phyloP scores from a whole-genome alignment of 805 yeast species.

The Saccharomycopsis selenospora region DNA sequence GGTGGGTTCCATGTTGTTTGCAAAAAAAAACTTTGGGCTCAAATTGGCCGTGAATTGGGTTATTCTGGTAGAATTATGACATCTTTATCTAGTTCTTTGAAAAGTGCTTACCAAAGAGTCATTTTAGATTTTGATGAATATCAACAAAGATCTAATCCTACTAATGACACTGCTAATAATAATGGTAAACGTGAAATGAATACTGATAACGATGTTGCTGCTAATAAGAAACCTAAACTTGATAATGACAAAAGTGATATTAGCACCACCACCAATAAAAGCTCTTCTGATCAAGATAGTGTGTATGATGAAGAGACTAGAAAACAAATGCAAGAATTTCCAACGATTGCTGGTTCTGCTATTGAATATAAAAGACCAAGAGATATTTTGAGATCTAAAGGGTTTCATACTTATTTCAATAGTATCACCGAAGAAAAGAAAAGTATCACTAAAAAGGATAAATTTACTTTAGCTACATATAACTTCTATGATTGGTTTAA shows the following conservation, averaged over 20 bases:
- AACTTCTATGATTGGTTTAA: slow-evolving; percentile 40
- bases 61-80: slow-evolving; percentile 66
- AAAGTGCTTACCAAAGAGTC: slow-evolving; percentile 48
- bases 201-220: not conserved
- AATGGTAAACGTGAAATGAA: slow-evolving; percentile 8
- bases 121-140: slow-evolving; percentile 29
- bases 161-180: slow-evolving; percentile 1
- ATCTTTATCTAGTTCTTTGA: slow-evolving; percentile 59
- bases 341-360: slow-evolving; percentile 41
- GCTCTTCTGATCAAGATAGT: slow-evolving; percentile 1
- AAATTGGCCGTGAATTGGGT: slow-evolving; percentile 74
- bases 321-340: slow-evolving; percentile 21
- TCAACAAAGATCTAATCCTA: not conserved
- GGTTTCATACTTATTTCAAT: slow-evolving; percentile 45
- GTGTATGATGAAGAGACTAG: slow-evolving; percentile 9
- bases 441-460: slow-evolving; percentile 31
- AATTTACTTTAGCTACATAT: slow-evolving; percentile 32
- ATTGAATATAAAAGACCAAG: slow-evolving; percentile 40
- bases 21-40: slow-evolving; percentile 68
- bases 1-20: slow-evolving; percentile 68
- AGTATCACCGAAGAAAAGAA: slow-evolving; percentile 38
- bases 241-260: not conserved
- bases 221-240: not conserved
- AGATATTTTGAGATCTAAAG: slow-evolving; percentile 41
- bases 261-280: not conserved